Evolutionary conservation across 495 filamentous ascomycete species (phyloP).

Genomic region (Bacidia rubella): DNA sequence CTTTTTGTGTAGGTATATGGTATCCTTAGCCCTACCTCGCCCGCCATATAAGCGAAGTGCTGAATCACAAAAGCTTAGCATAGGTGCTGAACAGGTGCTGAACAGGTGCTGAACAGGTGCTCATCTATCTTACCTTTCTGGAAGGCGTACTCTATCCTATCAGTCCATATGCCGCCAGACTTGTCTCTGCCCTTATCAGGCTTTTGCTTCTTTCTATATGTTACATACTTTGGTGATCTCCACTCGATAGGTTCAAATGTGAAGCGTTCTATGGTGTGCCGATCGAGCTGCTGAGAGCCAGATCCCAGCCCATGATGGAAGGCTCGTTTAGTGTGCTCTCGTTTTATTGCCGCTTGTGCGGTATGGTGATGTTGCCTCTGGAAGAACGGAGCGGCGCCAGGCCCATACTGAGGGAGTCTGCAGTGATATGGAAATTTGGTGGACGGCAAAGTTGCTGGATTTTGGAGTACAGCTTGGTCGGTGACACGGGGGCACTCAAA

Average conservation of each 20-base stretch:
- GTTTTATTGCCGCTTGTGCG: slow-evolving; percentile 6
- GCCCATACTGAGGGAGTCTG: slow-evolving; percentile 7
- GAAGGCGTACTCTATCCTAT: slow-evolving; percentile 74
- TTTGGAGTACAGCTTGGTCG: background rate
- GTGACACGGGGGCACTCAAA: slow-evolving; percentile 2
- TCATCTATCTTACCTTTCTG: slow-evolving; percentile 53
- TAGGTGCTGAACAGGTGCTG: background rate
- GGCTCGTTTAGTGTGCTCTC: slow-evolving; percentile 2
- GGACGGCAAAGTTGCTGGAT: background rate
- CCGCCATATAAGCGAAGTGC: slow-evolving; percentile 68
- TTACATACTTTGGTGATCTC: slow-evolving; percentile 24
- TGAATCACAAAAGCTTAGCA: slow-evolving; percentile 23
- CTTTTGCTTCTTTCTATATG: slow-evolving; percentile 59
- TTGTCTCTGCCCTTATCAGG: slow-evolving; percentile 29
- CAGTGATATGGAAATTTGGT: background rate
- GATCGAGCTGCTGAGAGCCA: background rate
- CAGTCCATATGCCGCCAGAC: slow-evolving; percentile 58
- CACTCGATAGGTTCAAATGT: slow-evolving; percentile 9
- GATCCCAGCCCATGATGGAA: background rate
- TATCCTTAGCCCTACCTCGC: slow-evolving; percentile 67
- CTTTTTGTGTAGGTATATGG: background rate
- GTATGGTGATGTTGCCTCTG: slow-evolving; percentile 1
- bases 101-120: slow-evolving; percentile 1
- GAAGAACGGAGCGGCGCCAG: background rate
- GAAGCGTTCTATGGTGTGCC: background rate